These are phyloP conservation scores for Phytophthora idaei DNA, from an alignment of 352 stramenopile genomes.

Conservation along the genomic window DNA sequence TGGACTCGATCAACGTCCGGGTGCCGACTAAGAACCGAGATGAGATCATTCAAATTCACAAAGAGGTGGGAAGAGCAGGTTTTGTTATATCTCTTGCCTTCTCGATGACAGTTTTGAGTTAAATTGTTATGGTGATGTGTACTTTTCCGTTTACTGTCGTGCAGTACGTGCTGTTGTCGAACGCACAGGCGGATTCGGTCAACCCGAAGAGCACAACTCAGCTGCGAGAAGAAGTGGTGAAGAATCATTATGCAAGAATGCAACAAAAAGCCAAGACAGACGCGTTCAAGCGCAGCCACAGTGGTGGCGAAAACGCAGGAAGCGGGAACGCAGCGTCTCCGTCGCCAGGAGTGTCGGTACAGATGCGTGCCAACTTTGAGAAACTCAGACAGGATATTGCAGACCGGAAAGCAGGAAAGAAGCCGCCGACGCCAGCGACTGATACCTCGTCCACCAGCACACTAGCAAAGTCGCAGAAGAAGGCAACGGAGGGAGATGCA, in stretches of 20 bases:
- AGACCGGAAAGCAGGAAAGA: constrained; percentile 55
- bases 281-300: constrained; percentile 33
- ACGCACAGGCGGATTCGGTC: constrained; percentile 81
- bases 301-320: constrained; percentile 25
- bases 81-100: neutral
- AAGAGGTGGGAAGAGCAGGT: constrained; percentile 61
- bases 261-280: constrained; percentile 67
- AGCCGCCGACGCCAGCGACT: constrained; percentile 17
- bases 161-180: constrained; percentile 80
- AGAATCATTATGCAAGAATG: constrained; percentile 67
- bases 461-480: constrained; percentile 19
- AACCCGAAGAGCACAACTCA: constrained; percentile 71
- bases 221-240: constrained; percentile 71
- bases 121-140: constrained; percentile 4
- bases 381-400: constrained; percentile 74
- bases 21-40: constrained; percentile 70
- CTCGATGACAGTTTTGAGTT: constrained; percentile 5
- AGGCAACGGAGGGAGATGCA: constrained; percentile 18
- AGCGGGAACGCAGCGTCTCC: constrained; percentile 37
- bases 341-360: constrained; percentile 42
- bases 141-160: constrained; percentile 4
- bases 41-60: constrained; percentile 90
- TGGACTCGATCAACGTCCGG: constrained; percentile 72
- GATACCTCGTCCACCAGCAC: constrained; percentile 24
- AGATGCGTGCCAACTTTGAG: constrained; percentile 82